Conservation (phyloP, 352 stramenopile species). For the Phytophthora citrophthora region DNA sequence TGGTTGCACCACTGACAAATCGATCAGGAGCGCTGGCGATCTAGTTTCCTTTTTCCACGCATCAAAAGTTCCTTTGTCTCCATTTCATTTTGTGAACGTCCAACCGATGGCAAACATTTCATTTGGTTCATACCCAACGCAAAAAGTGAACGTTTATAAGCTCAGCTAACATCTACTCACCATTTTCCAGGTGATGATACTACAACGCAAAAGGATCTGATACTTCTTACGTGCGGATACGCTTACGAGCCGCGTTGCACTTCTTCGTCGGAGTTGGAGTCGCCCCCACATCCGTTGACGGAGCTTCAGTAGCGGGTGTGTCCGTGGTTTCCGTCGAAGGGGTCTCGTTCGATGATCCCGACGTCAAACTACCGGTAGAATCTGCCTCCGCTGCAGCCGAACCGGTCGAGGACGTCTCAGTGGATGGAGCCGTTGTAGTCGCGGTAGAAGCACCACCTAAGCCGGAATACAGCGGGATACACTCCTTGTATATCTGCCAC, state of each 20-base stretch:
- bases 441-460: constrained; percentile 1
- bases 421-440: constrained; percentile 4
- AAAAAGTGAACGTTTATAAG: not conserved
- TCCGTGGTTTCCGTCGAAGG: no score
- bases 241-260: constrained; percentile 22
- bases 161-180: constrained; percentile 2
- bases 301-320: not conserved
- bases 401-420: constrained; percentile 10
- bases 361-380: not conserved
- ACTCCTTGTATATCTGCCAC: constrained; percentile 57
- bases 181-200: not conserved
- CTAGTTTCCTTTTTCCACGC: constrained; percentile 11
- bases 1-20: constrained; percentile 11
- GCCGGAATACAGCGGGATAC: constrained; percentile 32
- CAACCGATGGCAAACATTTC: not conserved
- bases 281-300: constrained; percentile 8
- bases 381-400: constrained; percentile 19
- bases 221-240: constrained; percentile 13
- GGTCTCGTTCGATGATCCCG: no score
- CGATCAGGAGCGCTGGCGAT: not conserved
- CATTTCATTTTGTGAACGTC: not conserved
- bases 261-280: constrained; percentile 12
- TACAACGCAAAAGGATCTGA: not conserved
- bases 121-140: not conserved
- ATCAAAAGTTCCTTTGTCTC: constrained; percentile 5